These are phyloP conservation scores for Globisporangium polare DNA, from an alignment of 352 stramenopile species.

Conservation along the genomic window DNA sequence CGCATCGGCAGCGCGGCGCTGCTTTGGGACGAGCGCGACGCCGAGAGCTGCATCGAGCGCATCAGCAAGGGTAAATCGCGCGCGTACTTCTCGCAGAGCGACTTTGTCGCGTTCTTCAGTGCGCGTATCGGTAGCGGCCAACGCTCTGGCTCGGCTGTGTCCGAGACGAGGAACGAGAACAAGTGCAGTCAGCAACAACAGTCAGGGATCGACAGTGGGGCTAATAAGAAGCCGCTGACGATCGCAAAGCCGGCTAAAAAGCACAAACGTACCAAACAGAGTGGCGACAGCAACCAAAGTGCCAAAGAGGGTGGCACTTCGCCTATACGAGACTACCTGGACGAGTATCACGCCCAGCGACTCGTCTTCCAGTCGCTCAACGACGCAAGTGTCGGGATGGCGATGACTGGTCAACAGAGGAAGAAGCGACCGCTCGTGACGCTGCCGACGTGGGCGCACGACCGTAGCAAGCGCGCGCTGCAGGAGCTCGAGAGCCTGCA, in stretches of 20 bases:
- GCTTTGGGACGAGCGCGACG: constrained; percentile 42
- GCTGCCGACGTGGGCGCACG: constrained; percentile 57
- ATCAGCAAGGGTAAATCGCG: constrained; percentile 38
- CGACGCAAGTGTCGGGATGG: background rate
- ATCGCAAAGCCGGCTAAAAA: background rate
- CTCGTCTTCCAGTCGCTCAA: constrained; percentile 3
- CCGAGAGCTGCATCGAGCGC: constrained; percentile 35
- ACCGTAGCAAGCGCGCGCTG: constrained; percentile 62
- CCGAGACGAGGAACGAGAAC: background rate
- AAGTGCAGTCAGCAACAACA: background rate
- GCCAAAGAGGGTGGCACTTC: background rate
- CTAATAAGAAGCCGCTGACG: background rate
- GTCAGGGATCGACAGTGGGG: background rate
- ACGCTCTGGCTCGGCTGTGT: background rate
- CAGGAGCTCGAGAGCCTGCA: constrained; percentile 45
- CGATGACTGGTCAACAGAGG: background rate
- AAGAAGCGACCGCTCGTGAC: constrained; percentile 27
- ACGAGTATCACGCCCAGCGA: constrained; percentile 7
- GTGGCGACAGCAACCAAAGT: background rate
- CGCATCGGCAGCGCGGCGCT: constrained; percentile 13
- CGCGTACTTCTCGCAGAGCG: constrained; percentile 45
- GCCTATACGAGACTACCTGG: constrained; percentile 9
- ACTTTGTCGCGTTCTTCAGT: constrained; percentile 49
- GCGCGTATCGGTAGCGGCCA: background rate
- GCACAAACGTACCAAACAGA: background rate